Evolutionary conservation across 345 rosid genomes (phyloP), one percentile per base, ranked within the genome.

Genomic region (Stellera chamaejasme): DNA sequence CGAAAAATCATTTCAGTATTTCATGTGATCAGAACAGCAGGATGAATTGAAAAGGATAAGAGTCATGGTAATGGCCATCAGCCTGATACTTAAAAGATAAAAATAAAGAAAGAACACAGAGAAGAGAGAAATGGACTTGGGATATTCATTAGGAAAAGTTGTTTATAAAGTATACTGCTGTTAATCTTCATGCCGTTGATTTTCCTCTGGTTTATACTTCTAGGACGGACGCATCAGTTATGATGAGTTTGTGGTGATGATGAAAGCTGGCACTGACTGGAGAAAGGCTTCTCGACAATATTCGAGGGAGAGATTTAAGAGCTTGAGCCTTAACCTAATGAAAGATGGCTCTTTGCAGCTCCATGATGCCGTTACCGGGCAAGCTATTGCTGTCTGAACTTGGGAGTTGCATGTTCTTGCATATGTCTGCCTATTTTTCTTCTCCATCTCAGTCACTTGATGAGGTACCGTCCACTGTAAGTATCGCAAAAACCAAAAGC

Each of bases 231-330:
- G 78, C 27, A 86, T 92, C 61, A 86, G 93, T 72, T 92, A 92
- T 26, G 97, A 92, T 16, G 98, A 92, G 71, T 92, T 92, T 72
- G 95, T 82, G 55, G 77, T 84, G 2, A 88, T 92, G 98, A 92
- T 92, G 98, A 92, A 88, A 88, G 68, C 98, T 5, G 98, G 98
- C 70, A 92, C 98, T 0, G 98, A 92, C 50, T 92, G 98, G 98
- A 82, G 98, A 72, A 92, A 92, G 82, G 98, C 98, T 0, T 92
- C 98, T 1, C 77, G 98, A 11, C 98, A 92, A 67, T 92, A 92
- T 72, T 92, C 98, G 12, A 71, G 98, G 66, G 98, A 92, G 80
- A 84, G 98, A 54, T 92, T 86, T 77, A 92, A 92, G 84, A 92
- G 95, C 57, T 74, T 92, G 79, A 92, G 98, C 66, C 56, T 88